A percentile compares a stretch with the other conserved stretches of the same genome.
Evolutionary conservation across 2,329 filamentous ascomycete species (phyloP).

Genomic region (Aspergillus floridensis): DNA sequence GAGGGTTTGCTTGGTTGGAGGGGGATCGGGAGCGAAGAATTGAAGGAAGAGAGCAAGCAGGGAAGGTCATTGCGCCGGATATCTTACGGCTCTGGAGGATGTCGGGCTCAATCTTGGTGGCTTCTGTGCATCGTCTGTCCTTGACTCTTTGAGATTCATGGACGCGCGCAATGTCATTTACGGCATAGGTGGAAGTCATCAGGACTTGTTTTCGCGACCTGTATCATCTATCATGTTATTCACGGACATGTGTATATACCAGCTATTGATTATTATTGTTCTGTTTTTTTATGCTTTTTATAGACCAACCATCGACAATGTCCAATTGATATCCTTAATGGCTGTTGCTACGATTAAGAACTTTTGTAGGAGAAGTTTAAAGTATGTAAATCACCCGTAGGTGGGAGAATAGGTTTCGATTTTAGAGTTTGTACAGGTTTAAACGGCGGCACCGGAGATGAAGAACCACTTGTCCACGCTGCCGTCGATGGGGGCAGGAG

Average conservation of each 20-base stretch:
- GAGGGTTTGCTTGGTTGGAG: neutral
- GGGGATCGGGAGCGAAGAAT: neutral
- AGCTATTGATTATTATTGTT: conserved; percentile 3
- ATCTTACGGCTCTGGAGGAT: no score
- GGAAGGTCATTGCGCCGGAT: no score
- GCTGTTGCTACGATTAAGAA: neutral
- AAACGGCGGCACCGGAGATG: conserved; percentile 92
- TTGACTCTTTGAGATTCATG: neutral
- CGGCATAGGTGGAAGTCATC: neutral
- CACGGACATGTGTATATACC: conserved; percentile 8
- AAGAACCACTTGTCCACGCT: conserved; percentile 99
- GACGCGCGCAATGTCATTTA: no score
- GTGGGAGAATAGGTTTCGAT: conserved; percentile 29
- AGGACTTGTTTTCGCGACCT: neutral
- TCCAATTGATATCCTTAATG: neutral
- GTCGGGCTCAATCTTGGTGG: no score
- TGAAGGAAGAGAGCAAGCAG: no score
- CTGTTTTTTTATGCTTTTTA: neutral
- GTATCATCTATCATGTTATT: conserved; percentile 6
- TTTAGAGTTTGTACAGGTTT: conserved; percentile 39
- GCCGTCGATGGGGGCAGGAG: conserved; percentile 84
- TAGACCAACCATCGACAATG: neutral
- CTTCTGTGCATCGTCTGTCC: no score
- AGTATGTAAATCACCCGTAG: conserved; percentile 8
- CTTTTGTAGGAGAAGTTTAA: neutral